phyloP scores from a whole-genome alignment of 2,329 filamentous ascomycete species.

The Pseudogymnoascus sp. region DNA sequence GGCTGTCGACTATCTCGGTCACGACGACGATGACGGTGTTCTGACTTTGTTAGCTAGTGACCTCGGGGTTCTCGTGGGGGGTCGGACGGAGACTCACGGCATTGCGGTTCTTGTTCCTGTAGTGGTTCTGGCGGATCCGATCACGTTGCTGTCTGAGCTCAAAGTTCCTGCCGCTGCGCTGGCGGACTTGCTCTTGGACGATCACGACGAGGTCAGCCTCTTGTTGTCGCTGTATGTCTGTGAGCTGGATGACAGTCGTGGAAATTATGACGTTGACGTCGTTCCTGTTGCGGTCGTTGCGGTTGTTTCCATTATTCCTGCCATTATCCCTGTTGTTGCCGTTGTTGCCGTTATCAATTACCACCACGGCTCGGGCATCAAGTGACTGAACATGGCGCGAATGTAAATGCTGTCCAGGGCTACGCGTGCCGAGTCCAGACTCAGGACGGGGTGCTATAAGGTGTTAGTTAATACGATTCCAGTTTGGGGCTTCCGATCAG shows the following conservation, averaged over 20 bases:
- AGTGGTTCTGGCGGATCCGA: conserved; percentile 27
- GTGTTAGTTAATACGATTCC: conserved; percentile 18
- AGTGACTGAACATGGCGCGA: conserved; percentile 20
- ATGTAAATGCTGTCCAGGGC: conserved; percentile 14
- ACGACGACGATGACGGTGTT: conserved; percentile 26
- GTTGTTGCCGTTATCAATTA: conserved; percentile 11
- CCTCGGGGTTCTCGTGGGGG: neutral
- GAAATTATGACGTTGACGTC: neutral
- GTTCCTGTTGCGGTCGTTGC: conserved; percentile 10
- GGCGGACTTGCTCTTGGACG: conserved; percentile 13
- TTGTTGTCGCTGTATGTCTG: conserved; percentile 10
- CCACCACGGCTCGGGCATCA: conserved; percentile 16
- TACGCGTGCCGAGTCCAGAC: conserved; percentile 14
- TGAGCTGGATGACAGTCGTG: neutral
- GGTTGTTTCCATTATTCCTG: conserved; percentile 13
- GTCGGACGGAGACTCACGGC: conserved; percentile 18
- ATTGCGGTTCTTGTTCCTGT: conserved; percentile 22
- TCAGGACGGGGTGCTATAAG: conserved; percentile 20
- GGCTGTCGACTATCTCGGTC: conserved; percentile 22
- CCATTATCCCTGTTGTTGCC: conserved; percentile 11
- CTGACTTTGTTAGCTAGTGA: conserved; percentile 16
- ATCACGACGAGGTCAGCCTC: conserved; percentile 16
- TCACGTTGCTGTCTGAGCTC: conserved; percentile 18
- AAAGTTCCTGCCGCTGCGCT: conserved; percentile 13
- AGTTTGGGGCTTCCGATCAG: neutral